phyloP scores from a whole-genome alignment of 176 grass and related monocot genomes.

The Rhynchospora breviuscula region DNA sequence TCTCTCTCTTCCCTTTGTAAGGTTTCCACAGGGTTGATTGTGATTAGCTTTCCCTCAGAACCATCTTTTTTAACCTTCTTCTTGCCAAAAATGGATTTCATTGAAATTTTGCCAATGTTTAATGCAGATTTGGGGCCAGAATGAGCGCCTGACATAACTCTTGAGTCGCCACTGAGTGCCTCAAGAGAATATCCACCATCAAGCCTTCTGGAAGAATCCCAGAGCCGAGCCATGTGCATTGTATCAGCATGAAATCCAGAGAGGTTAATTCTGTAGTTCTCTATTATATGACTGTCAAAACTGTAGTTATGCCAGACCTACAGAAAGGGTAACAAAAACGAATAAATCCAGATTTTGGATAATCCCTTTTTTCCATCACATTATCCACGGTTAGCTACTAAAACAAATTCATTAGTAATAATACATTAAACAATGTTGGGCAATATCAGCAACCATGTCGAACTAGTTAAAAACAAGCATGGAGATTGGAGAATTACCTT shows the following conservation, averaged over 20 bases:
- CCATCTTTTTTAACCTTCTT: slow-evolving; percentile 73
- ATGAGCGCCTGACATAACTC: slow-evolving; percentile 44
- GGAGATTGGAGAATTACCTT: slow-evolving; percentile 45
- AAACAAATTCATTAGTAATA: background rate
- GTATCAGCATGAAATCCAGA: slow-evolving; percentile 91
- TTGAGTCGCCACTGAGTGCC: slow-evolving; percentile 66
- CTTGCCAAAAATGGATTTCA: slow-evolving; percentile 82
- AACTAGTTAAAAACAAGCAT: slow-evolving; percentile 2
- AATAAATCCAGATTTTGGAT: background rate
- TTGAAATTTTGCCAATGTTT: slow-evolving; percentile 54
- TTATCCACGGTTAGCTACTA: background rate
- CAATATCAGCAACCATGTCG: slow-evolving; percentile 10
- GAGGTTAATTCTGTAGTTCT: slow-evolving; percentile 74
- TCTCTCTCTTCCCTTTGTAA: slow-evolving; percentile 84
- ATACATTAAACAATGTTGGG: background rate
- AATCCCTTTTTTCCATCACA: background rate
- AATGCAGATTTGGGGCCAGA: slow-evolving; percentile 28
- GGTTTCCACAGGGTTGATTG: slow-evolving; percentile 46
- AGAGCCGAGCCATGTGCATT: slow-evolving; percentile 93
- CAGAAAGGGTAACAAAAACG: slow-evolving; percentile 23
- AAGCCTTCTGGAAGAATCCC: slow-evolving; percentile 70
- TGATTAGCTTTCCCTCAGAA: slow-evolving; percentile 65
- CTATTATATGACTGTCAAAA: slow-evolving; percentile 86
- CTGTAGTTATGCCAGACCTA: slow-evolving; percentile 99
- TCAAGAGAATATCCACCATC: slow-evolving; percentile 94